These are phyloP conservation scores for Diplocarpon rosae DNA, from an alignment of 2,329 filamentous ascomycete species.

Conservation along the genomic window DNA sequence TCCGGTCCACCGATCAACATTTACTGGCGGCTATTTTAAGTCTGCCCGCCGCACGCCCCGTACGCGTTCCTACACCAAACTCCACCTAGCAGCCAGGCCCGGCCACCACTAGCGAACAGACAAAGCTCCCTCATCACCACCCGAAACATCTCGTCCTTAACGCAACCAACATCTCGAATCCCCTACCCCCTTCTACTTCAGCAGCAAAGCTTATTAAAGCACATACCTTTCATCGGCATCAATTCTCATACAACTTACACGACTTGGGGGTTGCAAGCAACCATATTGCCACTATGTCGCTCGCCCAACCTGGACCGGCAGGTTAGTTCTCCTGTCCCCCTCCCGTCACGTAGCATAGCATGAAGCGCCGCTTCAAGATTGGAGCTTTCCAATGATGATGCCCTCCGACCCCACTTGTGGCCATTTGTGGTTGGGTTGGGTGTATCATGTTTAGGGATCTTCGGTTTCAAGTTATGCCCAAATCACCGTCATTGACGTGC, in stretches of 20 bases:
- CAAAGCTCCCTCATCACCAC: background rate
- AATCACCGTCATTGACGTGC: constrained; percentile 19
- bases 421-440: constrained; percentile 21
- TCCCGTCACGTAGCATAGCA: constrained; percentile 1
- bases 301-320: constrained; percentile 23
- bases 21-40: background rate
- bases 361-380: background rate
- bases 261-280: constrained; percentile 3
- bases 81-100: background rate
- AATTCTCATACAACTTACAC: constrained; percentile 3
- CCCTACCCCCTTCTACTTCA: background rate
- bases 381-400: background rate
- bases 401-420: constrained; percentile 8
- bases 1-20: background rate
- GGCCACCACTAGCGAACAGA: too few relatives aligned
- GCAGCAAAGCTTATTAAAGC: constrained; percentile 5
- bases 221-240: background rate
- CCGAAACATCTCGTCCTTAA: background rate
- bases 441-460: constrained; percentile 25
- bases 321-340: constrained; percentile 18
- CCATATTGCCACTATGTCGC: constrained; percentile 21
- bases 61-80: constrained; percentile 4
- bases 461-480: constrained; percentile 21
- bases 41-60: background rate
- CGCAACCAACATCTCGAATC: too few relatives aligned